Percentiles rank a stretch among this genome's conserved stretches.
These are phyloP conservation scores for Kingdonia uniflora DNA, from an alignment of 164 flowering plant genomes.

Conservation along the genomic window DNA sequence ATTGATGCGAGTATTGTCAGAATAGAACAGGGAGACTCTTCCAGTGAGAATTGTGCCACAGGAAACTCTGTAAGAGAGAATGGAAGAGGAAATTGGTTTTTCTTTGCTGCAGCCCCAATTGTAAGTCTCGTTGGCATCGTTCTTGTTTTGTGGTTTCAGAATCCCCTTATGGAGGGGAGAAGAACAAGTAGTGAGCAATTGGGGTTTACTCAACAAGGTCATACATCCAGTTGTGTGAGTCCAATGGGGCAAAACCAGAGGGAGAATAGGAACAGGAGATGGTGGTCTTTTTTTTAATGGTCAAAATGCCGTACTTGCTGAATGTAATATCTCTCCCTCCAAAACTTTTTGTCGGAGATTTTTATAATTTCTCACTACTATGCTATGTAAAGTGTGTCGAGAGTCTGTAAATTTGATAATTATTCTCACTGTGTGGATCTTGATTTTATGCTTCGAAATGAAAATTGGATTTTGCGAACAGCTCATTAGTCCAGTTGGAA, in stretches of 20 bases:
- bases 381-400: too few relatives aligned
- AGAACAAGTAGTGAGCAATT: conserved; percentile 9
- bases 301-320: too few relatives aligned
- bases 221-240: conserved; percentile 14
- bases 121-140: conserved; percentile 64
- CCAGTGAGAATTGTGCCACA: conserved; percentile 6
- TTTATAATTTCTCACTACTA: too few relatives aligned
- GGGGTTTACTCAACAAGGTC: conserved; percentile 13
- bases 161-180: conserved; percentile 30
- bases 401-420: too few relatives aligned
- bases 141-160: conserved; percentile 60
- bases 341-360: too few relatives aligned
- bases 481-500: too few relatives aligned
- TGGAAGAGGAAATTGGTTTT: conserved; percentile 52
- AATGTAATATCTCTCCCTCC: too few relatives aligned
- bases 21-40: conserved; percentile 7
- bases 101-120: conserved; percentile 70
- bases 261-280: conserved; percentile 47
- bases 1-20: conserved; percentile 7
- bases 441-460: too few relatives aligned
- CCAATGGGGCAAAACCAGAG: conserved; percentile 19
- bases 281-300: conserved; percentile 50
- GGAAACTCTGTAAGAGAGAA: conserved; percentile 14
- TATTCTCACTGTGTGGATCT: too few relatives aligned
- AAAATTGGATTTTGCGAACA: too few relatives aligned